Conservation (phyloP, 2,329 filamentous ascomycete genomes). For the Fusarium sp. region DNA sequence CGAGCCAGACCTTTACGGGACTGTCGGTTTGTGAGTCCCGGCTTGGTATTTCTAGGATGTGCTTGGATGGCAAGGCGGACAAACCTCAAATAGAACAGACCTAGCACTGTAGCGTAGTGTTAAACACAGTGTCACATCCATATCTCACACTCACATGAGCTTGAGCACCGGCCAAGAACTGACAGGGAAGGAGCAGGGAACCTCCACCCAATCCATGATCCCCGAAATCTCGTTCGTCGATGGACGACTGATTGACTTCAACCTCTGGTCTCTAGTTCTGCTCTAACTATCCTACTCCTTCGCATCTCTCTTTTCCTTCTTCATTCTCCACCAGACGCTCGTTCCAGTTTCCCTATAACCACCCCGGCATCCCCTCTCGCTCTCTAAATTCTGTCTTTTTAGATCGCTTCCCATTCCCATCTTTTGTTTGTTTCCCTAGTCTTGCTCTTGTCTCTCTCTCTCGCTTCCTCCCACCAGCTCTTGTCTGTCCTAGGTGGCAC, state of each 20-base stretch:
- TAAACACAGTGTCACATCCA: constrained; percentile 25
- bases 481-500: constrained; percentile 23
- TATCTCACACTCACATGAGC: constrained; percentile 26
- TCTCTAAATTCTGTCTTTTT: constrained; percentile 22
- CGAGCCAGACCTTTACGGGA: constrained; percentile 2
- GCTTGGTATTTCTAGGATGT: constrained; percentile 23
- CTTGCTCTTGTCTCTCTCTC: constrained; percentile 23
- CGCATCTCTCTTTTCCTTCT: constrained; percentile 27
- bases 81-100: constrained; percentile 26
- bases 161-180: constrained; percentile 21
- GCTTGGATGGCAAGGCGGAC: constrained; percentile 25
- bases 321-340: constrained; percentile 42
- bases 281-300: constrained; percentile 8
- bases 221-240: constrained; percentile 41
- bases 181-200: constrained; percentile 35
- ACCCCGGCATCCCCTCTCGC: constrained; percentile 26
- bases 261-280: constrained; percentile 21
- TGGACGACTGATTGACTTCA: constrained; percentile 24
- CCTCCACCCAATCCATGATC: constrained; percentile 36
- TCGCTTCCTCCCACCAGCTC: constrained; percentile 27
- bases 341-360: constrained; percentile 43
- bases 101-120: neutral
- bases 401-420: constrained; percentile 18
- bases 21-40: constrained; percentile 18
- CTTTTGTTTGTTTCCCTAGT: constrained; percentile 34